Base-by-base conservation (phyloP, 1,139 yeast species). In the Diutina rugosa region DNA sequence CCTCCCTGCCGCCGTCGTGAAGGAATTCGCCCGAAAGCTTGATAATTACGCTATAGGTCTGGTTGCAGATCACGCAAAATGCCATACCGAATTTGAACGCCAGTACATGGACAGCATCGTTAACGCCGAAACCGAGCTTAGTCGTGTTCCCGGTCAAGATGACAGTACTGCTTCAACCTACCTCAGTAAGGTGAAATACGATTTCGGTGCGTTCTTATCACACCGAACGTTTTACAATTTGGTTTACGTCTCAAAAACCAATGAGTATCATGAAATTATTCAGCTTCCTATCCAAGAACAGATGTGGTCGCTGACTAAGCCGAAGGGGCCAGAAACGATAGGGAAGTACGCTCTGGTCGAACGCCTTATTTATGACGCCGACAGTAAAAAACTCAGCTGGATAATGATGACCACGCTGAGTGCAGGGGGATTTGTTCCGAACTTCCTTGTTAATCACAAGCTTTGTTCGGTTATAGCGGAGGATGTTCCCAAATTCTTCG, bases 51-150 rank as follows among this genome's bases (percentile, higher is more conserved):
- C 59, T 41, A 54, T 58, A 21, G 63, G 61, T 14, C 59, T 61
- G 18, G 55, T 56, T 4, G 55, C 55, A 51, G 56, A 57, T 21
- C 52, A 58, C 30, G 56, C 54, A 35, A 54, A 58, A 26, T 59
- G 56, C 54, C 63, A 61, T 56, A 59, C 61, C 44, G 58, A 56
- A 21, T 58, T 59, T 41, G 63, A 61, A 51, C 48, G 48, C 47
- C 57, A 58, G 26, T 61, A 61, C 52, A 61, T 61, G 32, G 57
- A 57, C 35, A 60, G 58, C 30, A 57, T 61, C 8, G 55, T 51
- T 8, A n/a, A 18, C 32, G 18, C 18, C 28, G 53, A 49, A 14
- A 49, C 32, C 10, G 29, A 49, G 32, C 32, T 32, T 4, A 49
- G 44, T 16, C 41, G 18, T 10, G 14, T 49, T 4, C 14, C 16